phyloP scores from a whole-genome alignment of 257 asterid species.

The Paulownia fortunei region DNA sequence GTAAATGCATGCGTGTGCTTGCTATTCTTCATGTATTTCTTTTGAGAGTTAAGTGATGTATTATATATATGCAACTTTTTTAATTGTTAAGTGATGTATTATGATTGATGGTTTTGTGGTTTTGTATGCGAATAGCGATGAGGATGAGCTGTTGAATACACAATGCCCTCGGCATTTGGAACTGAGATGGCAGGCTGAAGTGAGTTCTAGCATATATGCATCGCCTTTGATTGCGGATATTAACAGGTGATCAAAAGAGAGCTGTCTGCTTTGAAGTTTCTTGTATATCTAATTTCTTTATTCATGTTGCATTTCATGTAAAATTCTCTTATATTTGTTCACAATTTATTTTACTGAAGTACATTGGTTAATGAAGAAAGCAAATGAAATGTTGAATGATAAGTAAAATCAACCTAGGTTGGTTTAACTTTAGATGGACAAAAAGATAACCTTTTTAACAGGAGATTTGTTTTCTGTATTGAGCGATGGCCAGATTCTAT shows the following conservation, averaged over 20 bases:
- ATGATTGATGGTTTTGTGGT: slow-evolving; percentile 25
- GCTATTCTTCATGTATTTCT: too few relatives aligned
- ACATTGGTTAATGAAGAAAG: neutral
- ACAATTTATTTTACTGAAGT: neutral
- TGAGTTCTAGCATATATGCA: slow-evolving; percentile 95
- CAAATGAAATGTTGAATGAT: too few relatives aligned
- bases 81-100: slow-evolving; percentile 3
- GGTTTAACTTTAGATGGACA: slow-evolving; percentile 11
- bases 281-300: slow-evolving; percentile 7
- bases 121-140: slow-evolving; percentile 70
- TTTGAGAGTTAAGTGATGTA: too few relatives aligned
- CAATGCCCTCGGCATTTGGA: slow-evolving; percentile 98
- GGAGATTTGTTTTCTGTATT: neutral
- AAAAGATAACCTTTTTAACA: slow-evolving; percentile 1
- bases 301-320: slow-evolving; percentile 4
- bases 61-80: too few relatives aligned
- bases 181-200: slow-evolving; percentile 98
- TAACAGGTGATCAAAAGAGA: slow-evolving; percentile 64
- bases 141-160: slow-evolving; percentile 85
- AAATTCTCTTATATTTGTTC: neutral
- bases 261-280: slow-evolving; percentile 16
- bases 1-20: neutral
- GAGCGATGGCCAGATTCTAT: neutral
- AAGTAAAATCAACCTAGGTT: neutral
- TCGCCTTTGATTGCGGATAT: slow-evolving; percentile 95